Conservation (phyloP, 345 rosid genomes). For the Tarenaya hassleriana region DNA sequence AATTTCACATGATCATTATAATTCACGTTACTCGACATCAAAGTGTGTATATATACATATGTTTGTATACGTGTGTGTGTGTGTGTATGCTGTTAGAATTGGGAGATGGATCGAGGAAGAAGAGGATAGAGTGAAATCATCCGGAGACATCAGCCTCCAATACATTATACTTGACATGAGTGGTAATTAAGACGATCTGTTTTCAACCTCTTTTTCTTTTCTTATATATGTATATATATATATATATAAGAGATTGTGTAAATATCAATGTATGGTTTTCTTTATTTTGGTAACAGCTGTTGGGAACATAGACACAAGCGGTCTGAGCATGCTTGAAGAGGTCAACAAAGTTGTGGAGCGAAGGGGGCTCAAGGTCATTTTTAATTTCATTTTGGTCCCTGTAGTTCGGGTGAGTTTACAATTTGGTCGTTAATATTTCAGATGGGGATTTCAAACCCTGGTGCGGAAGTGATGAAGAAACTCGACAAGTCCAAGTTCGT, state of each 20-base stretch:
- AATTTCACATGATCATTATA: too few relatives aligned
- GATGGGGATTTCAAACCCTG: constrained; percentile 86
- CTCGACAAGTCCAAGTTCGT: constrained; percentile 59
- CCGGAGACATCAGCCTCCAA: constrained; percentile 45
- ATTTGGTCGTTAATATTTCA: constrained; percentile 15
- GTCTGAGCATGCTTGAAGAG: constrained; percentile 95
- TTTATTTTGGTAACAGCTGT: constrained; percentile 41
- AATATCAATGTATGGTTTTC: background rate
- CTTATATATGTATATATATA: background rate
- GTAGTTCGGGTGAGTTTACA: background rate
- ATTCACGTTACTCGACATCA: too few relatives aligned
- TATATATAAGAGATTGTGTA: background rate
- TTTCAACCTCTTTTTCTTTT: background rate
- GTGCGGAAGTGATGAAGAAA: constrained; percentile 88
- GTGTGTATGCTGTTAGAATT: constrained; percentile 35
- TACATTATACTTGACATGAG: constrained; percentile 67
- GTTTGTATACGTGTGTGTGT: background rate
- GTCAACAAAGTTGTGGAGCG: constrained; percentile 44
- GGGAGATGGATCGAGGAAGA: constrained; percentile 78
- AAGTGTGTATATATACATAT: too few relatives aligned
- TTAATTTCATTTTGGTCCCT: background rate
- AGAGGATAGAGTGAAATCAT: constrained; percentile 54
- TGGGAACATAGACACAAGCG: constrained; percentile 92
- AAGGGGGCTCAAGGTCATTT: constrained; percentile 57
- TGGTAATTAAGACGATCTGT: constrained; percentile 32